Conservation (phyloP, 2,329 filamentous ascomycete genomes). For the Blumeriella jaapii region DNA sequence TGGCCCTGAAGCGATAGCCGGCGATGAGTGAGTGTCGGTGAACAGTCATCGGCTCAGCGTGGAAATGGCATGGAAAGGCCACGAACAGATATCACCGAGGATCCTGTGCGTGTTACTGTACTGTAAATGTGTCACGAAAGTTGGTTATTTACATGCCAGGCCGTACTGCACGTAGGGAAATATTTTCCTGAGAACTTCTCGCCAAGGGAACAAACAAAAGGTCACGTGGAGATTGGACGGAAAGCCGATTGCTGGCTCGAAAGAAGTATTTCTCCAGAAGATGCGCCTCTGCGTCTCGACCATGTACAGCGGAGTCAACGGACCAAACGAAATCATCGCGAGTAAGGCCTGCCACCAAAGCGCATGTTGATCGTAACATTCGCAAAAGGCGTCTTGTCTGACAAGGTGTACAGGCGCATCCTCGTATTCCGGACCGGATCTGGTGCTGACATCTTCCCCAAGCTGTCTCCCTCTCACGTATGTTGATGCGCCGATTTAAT, state of each 20-base stretch:
- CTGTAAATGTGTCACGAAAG: too few species aligned
- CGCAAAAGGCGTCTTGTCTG: not conserved
- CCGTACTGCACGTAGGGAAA: too few species aligned
- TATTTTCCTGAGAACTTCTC: too few species aligned
- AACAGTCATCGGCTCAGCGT: constrained; percentile 12
- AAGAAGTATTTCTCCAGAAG: constrained; percentile 1
- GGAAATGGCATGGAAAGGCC: too few species aligned
- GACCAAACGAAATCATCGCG: too few species aligned
- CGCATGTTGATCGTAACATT: constrained; percentile 14
- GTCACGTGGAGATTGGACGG: constrained; percentile 10
- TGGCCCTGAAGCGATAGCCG: constrained; percentile 5
- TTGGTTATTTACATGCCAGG: too few species aligned
- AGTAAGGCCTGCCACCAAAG: too few species aligned
- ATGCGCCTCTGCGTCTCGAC: constrained; percentile 10
- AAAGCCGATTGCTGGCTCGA: constrained; percentile 4
- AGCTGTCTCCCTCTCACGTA: constrained; percentile 23
- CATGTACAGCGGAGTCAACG: constrained; percentile 1
- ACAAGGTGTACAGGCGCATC: constrained; percentile 4
- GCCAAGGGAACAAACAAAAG: not conserved
- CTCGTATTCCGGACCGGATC: constrained; percentile 4
- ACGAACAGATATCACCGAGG: too few species aligned
- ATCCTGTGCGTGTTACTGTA: too few species aligned
- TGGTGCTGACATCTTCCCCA: constrained; percentile 9
- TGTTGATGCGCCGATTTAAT: constrained; percentile 32
- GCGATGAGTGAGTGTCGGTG: constrained; percentile 2